phyloP scores from a whole-genome alignment of 345 rosid genomes.

The Arabidopsis suecica region DNA sequence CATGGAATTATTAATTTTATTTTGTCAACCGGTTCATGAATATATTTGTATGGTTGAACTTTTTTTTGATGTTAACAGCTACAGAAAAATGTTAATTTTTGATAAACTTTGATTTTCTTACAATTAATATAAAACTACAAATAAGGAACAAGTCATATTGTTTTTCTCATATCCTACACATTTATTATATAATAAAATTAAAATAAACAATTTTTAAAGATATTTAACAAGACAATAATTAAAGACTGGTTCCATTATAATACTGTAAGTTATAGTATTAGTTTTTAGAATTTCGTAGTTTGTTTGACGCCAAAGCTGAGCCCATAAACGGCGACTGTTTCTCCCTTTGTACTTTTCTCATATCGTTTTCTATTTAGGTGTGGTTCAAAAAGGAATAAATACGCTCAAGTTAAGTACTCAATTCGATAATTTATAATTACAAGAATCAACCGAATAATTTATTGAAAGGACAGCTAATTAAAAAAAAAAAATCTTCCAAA shows the following conservation, averaged over 20 bases:
- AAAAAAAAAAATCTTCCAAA: background rate
- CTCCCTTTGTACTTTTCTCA: background rate
- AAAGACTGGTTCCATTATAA: background rate
- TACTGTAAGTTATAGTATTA: background rate
- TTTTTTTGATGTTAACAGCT: conserved; percentile 22
- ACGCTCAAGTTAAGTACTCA: background rate
- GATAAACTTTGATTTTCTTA: background rate
- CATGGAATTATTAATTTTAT: conserved; percentile 3
- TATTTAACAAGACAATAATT: no score
- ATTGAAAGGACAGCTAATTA: background rate
- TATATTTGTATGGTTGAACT: conserved; percentile 22
- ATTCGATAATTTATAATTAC: background rate
- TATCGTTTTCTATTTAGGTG: background rate
- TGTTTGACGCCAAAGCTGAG: conserved; percentile 21
- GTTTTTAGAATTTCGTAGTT: background rate
- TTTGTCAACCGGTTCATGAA: conserved; percentile 27
- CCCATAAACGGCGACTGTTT: conserved; percentile 25
- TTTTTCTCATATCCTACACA: conserved; percentile 1
- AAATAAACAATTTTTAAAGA: background rate
- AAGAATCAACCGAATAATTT: background rate
- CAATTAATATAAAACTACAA: conserved; percentile 15
- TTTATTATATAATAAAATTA: conserved; percentile 4
- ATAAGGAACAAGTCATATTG: conserved; percentile 26
- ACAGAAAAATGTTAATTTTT: background rate
- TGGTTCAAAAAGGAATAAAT: no score